Evolutionary conservation across 1,139 yeast genomes (phyloP), one percentile per base, ranked within the genome.

Genomic region (Magnusiomyces fungicola): DNA sequence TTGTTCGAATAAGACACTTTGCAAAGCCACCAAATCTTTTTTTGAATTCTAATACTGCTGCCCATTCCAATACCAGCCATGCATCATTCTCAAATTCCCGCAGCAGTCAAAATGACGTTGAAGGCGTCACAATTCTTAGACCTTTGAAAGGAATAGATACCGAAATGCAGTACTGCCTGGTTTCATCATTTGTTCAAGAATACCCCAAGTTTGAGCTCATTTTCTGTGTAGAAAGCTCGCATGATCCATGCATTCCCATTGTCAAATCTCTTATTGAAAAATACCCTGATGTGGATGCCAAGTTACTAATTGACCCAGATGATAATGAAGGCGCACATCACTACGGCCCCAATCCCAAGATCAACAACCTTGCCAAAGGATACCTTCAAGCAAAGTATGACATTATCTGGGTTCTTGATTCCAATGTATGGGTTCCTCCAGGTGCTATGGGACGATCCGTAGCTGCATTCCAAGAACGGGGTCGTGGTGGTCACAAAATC

Each of bases 301-400:
- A 72, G 49, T 69, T 88, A 4, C 63, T 87, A 53, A 65, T 83
- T 1, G 78, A 72, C 22, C 38, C 34, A 29, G 36, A 27, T 3
- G 39, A 34, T 18, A 18, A 34, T 23, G 12, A 32, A n/a, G 37
- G 47, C 18, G 23, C 42, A 7, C 45, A 36, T 14, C 66, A 69
- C 36, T 83, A 71, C 59, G 96, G 96, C 0, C 95, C 95, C 2
- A 88, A 88, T 61, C 97, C 97, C 10, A 88, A 88, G 65, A 86
- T 88, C 50, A 87, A 87, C 67, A 88, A 88, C 64, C 70, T 88
- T 45, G 80, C 90, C 19, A 85, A 85, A 63, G 96, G 95, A 2
- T 86, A 83, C 61, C 63, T 69, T 42, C 66, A 67, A 1, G 90
- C 95, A 14, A 77, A 79, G 58, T 71, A 79, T 64, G 96, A 88